phyloP scores from a whole-genome alignment of 441 rosid genomes.

The Bocquillonia castaneifolia region DNA sequence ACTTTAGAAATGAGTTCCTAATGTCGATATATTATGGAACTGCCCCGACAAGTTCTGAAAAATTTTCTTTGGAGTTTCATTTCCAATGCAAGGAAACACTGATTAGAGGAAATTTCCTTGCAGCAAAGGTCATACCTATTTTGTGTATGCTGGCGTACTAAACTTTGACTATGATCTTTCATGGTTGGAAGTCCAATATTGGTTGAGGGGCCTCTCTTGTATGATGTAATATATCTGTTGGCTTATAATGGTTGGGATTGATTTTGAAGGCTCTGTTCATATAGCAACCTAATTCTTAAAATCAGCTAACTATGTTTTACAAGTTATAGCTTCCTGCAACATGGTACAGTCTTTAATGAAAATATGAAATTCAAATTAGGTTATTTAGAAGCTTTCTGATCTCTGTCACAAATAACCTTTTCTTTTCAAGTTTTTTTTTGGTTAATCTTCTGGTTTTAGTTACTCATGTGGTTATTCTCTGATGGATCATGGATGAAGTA shows the following conservation, averaged over 20 bases:
- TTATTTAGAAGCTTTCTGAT: not conserved
- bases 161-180: not conserved
- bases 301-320: not conserved
- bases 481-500: conserved; percentile 14
- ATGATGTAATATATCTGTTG: not conserved
- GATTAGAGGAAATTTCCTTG: no score
- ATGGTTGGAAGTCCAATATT: not conserved
- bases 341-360: not conserved
- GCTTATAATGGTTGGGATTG: not conserved
- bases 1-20: no score
- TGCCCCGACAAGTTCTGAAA: no score
- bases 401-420: conserved; percentile 6
- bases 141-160: not conserved
- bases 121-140: not conserved
- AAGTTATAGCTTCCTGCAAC: not conserved
- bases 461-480: conserved; percentile 17
- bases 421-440: not conserved
- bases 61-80: no score
- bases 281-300: no score
- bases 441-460: conserved; percentile 1
- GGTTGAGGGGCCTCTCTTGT: not conserved
- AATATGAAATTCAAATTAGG: not conserved
- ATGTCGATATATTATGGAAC: no score
- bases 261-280: not conserved
- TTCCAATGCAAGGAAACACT: no score